Evolutionary conservation across 1,139 yeast species (phyloP), one percentile per base, ranked within the genome.

Genomic region (Suhomyces kunorum): DNA sequence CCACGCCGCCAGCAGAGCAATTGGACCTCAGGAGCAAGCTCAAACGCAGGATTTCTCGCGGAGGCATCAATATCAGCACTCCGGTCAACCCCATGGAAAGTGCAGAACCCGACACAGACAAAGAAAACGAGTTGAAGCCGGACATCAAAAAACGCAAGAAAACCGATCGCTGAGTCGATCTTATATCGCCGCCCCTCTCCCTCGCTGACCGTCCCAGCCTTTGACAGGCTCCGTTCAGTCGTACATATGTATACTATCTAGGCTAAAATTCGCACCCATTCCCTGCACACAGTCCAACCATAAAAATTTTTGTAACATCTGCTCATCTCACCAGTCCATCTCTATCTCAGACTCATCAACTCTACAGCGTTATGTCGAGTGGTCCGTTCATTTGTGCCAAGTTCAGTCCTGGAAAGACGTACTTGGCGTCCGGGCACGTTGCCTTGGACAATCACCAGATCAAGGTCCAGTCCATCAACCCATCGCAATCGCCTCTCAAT

Each of bases 381-480:
- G 53, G 57, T 23, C 58, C 62, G 9, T 47, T 69, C 32, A 51
- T 68, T 34, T 54, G 58, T 33, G 62, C 77, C 23, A 56, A 56
- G 37, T 82, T 79, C 58, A 86, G 82, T 61, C 71, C 80, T 9
- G 60, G 76, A 1, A 81, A 83, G 17, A 68, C 75, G 33, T 74
- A 74, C 53, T 73, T 82, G 51, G 94, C 95, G 14, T 76, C 81
- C 36, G 89, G 81, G 1, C 66, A 80, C 18, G 78, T 81, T 29
- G 83, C 89, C 3, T 71, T 89, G 46, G 95, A 88, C 57, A 71
- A 81, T 8, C 92, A 87, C 55, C 81, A 82, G 51, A 66, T 89
- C 34, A 75, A 83, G 48, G 86, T 87, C 3, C 83, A 78, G 51
- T 73, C 86, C 6, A 63, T 78, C 6, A 54, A 57, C 40, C 50